Conservation (phyloP, 1,284 basidiomycete genomes). For the Heterobasidion parviporum region DNA sequence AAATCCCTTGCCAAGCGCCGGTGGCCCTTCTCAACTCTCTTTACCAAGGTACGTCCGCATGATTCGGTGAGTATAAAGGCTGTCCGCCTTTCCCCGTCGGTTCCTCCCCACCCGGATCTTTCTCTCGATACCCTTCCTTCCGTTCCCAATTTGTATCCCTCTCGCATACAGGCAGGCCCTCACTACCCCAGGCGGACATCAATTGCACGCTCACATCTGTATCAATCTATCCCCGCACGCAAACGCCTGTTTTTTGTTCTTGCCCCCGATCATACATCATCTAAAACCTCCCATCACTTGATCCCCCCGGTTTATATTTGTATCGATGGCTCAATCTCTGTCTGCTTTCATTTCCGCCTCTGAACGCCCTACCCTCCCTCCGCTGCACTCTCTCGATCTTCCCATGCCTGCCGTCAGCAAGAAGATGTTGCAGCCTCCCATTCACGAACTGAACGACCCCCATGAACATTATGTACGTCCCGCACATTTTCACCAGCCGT, state of each 20-base stretch:
- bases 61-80: background rate
- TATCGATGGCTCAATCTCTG: constrained; percentile 24
- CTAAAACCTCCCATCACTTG: background rate
- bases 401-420: constrained; percentile 17
- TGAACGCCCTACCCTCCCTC: constrained; percentile 46
- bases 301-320: constrained; percentile 4
- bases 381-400: constrained; percentile 44
- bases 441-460: constrained; percentile 18
- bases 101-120: constrained; percentile 8
- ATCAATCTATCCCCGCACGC: constrained; percentile 3
- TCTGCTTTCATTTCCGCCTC: constrained; percentile 12
- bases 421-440: constrained; percentile 9
- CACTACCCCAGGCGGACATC: constrained; percentile 22
- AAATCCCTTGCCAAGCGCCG: background rate
- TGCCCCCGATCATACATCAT: background rate
- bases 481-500: background rate
- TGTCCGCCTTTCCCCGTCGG: constrained; percentile 9
- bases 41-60: constrained; percentile 19
- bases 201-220: constrained; percentile 4
- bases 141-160: constrained; percentile 12
- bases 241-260: background rate
- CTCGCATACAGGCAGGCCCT: constrained; percentile 24
- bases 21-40: background rate
- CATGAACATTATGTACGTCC: constrained; percentile 10
- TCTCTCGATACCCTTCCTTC: constrained; percentile 17